Conservation (phyloP, 2,329 filamentous ascomycete species). For the Colletotrichum cereale region DNA sequence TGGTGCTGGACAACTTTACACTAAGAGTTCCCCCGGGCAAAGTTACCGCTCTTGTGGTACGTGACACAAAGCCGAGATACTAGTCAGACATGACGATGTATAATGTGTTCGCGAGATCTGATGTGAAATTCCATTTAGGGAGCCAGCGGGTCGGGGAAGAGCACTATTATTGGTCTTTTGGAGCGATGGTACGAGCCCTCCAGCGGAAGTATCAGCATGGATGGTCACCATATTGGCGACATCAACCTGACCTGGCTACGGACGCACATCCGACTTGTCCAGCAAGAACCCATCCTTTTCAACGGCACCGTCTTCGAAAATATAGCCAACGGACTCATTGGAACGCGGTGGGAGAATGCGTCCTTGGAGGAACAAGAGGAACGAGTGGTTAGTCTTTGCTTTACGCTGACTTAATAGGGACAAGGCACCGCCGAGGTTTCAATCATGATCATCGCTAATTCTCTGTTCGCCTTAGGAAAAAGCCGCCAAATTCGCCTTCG, state of each 20-base stretch:
- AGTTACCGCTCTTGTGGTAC: constrained; percentile 69
- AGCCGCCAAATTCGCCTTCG: constrained; percentile 43
- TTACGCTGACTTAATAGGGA: too few species aligned
- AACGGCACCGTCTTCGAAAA: constrained; percentile 44
- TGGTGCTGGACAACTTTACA: constrained; percentile 72
- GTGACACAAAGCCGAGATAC: neutral
- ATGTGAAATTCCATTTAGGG: constrained; percentile 50
- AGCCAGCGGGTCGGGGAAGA: constrained; percentile 77
- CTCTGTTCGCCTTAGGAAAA: neutral
- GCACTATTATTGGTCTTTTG: constrained; percentile 74
- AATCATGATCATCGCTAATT: too few species aligned
- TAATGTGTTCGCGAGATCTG: too few species aligned
- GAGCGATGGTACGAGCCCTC: constrained; percentile 70
- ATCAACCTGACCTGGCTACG: constrained; percentile 49
- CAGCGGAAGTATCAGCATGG: constrained; percentile 46
- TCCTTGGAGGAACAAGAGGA: constrained; percentile 17
- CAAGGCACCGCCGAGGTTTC: too few species aligned
- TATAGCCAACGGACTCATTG: constrained; percentile 43
- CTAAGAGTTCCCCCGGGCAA: constrained; percentile 73
- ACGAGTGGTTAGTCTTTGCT: constrained; percentile 17
- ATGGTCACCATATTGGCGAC: constrained; percentile 44
- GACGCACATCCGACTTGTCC: constrained; percentile 48
- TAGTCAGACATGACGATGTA: neutral
- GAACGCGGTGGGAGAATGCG: constrained; percentile 21
- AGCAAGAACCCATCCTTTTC: constrained; percentile 46